phyloP scores from a whole-genome alignment of 2,329 filamentous ascomycete genomes.

The Tothia fuscella region DNA sequence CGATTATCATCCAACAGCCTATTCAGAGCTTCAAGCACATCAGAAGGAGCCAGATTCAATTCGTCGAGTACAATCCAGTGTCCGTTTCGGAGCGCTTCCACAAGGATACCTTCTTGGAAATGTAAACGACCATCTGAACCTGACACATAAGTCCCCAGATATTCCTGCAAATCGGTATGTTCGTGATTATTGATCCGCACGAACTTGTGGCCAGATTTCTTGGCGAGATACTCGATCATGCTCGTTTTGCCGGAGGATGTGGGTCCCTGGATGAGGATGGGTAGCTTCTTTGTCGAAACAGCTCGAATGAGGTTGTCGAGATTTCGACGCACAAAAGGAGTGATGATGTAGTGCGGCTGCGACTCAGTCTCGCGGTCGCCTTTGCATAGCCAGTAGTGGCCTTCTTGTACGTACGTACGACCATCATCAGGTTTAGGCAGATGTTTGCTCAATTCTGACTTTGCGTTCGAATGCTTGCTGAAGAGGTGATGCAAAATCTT shows the following conservation, averaged over 20 bases:
- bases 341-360: slow-evolving; percentile 88
- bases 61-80: slow-evolving; percentile 99
- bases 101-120: slow-evolving; percentile 89
- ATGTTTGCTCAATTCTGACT: slow-evolving; percentile 63
- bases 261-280: slow-evolving; percentile 88
- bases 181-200: slow-evolving; percentile 99
- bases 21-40: slow-evolving; percentile 93
- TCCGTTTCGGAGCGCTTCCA: slow-evolving; percentile 81
- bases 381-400: slow-evolving; percentile 82
- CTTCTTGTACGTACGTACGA: slow-evolving; percentile 67
- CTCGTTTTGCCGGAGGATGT: slow-evolving; percentile 97
- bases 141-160: slow-evolving; percentile 88
- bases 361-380: slow-evolving; percentile 56
- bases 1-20: slow-evolving; percentile 91
- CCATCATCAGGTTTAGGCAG: slow-evolving; percentile 68
- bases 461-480: slow-evolving; percentile 53
- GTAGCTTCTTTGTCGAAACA: slow-evolving; percentile 82
- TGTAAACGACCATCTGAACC: slow-evolving; percentile 69
- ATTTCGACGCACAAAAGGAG: slow-evolving; percentile 87
- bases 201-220: slow-evolving; percentile 90
- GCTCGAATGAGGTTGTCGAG: slow-evolving; percentile 89
- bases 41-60: slow-evolving; percentile 89
- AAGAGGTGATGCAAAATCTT: slow-evolving; percentile 73
- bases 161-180: slow-evolving; percentile 95
- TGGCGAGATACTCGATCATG: slow-evolving; percentile 98